Evolutionary conservation across 177 flowering plant genomes (phyloP).

Genomic region (Telopea speciosissima): DNA sequence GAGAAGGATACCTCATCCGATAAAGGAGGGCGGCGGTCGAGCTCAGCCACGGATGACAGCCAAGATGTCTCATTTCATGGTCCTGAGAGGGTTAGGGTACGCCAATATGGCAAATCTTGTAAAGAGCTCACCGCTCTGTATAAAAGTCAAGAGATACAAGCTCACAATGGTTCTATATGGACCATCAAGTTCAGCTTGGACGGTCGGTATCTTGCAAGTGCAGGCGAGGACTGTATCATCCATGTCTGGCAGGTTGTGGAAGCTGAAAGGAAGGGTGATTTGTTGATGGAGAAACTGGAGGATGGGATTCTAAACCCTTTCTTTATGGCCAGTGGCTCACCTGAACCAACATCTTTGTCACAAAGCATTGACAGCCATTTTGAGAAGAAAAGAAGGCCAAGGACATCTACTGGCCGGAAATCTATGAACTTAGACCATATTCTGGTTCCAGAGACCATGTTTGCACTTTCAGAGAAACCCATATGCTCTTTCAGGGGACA

Average conservation of each 20-base stretch:
- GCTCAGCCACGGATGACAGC: conserved; percentile 98
- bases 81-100: conserved; percentile 74
- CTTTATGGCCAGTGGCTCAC: conserved; percentile 62
- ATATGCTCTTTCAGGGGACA: conserved; percentile 87
- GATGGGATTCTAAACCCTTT: conserved; percentile 52
- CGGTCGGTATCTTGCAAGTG: conserved; percentile 90
- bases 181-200: conserved; percentile 88
- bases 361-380: conserved; percentile 35
- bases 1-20: conserved; percentile 93
- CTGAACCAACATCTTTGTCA: conserved; percentile 53
- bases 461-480: conserved; percentile 85
- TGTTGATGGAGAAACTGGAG: conserved; percentile 61
- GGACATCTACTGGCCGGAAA: conserved; percentile 64
- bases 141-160: conserved; percentile 92
- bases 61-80: conserved; percentile 82
- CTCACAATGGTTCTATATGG: conserved; percentile 95
- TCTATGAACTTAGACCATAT: conserved; percentile 64
- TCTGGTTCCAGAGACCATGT: conserved; percentile 70
- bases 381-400: conserved; percentile 78
- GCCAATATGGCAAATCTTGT: conserved; percentile 78
- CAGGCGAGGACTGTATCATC: conserved; percentile 97
- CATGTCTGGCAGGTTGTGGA: conserved; percentile 90
- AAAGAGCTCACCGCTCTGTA: conserved; percentile 78
- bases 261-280: conserved; percentile 80
- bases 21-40: conserved; percentile 87